Percentiles rank a stretch among this genome's conserved stretches.
These are phyloP conservation scores for Monilinia fructigena DNA, from an alignment of 2,329 filamentous ascomycete species.

Conservation along the genomic window DNA sequence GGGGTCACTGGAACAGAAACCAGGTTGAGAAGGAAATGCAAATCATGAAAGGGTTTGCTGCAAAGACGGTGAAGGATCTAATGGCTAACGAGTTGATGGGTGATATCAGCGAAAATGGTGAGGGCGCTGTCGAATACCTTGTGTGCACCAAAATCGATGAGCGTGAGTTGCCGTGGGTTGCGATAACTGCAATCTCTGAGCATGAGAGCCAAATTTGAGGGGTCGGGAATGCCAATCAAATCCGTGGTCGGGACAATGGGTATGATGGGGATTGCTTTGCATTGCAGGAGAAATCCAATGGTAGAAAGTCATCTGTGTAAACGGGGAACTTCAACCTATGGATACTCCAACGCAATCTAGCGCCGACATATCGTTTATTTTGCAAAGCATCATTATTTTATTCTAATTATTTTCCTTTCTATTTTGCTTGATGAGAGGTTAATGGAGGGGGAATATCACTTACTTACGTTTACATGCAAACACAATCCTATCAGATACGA, in stretches of 20 bases:
- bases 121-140: slow-evolving; percentile 30
- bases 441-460: background rate
- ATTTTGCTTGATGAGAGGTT: background rate
- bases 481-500: background rate
- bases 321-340: background rate
- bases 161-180: slow-evolving; percentile 32
- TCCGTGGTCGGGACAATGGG: background rate
- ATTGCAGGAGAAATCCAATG: background rate
- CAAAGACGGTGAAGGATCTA: slow-evolving; percentile 27
- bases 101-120: slow-evolving; percentile 14
- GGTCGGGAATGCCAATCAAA: background rate
- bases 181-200: background rate
- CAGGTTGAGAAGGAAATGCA: slow-evolving; percentile 27
- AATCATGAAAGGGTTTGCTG: slow-evolving; percentile 31
- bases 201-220: background rate
- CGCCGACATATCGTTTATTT: background rate
- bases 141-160: slow-evolving; percentile 32
- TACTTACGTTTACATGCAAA: slow-evolving; percentile 11
- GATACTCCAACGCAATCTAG: background rate
- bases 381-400: slow-evolving; percentile 11
- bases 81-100: slow-evolving; percentile 32
- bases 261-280: background rate
- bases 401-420: background rate
- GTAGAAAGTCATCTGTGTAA: background rate
- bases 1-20: slow-evolving; percentile 12